Evolutionary conservation across 257 asterid genomes (phyloP), one percentile per base, ranked within the genome.

Genomic region (Marsdenia floribunda): DNA sequence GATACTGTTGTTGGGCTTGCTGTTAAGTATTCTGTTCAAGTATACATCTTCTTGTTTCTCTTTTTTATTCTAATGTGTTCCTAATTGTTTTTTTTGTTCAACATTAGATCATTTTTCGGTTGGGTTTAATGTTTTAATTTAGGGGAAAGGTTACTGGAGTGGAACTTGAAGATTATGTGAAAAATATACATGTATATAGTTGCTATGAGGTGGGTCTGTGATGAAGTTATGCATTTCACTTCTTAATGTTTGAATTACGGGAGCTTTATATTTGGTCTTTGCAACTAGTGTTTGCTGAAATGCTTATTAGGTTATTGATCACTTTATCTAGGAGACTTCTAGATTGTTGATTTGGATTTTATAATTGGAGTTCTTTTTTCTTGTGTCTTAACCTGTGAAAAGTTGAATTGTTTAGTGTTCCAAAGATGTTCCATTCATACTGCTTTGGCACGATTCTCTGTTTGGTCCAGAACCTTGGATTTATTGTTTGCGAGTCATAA

Each of bases 1-100:
- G 99, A 94, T 77, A 85, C 92, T 35, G 83, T 92, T 38, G 90
- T 97, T 69, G 87, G 98, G 84, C 97, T 94, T n/a, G 99, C 99
- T 59, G 96, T 94, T 57, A 90, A 85, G 83, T 94, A 94, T 86
- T 85, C 97, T 16, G 98, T 90, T 68, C 99, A 94, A 96, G 99
- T 94, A 83, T 57, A 46, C 26, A 35, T 65, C 70, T 38, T 19
- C 12, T 37, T 3, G 9, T 37, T 37, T 65, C 49, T 21, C n/a
- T 46, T 24, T 29, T 55, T 76, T 24, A 50, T 37, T 59, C 61
- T 6, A 9, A 52, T 0, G 35, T 7, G 42, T 3, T 0, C 47
- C 19, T 37, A 50, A 49, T 29, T 50, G 15, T 70, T 70, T 3
- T 70, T 3, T 4, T n/a, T 47, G 54, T 29, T 73, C 22, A 47